phyloP scores from a whole-genome alignment of 768 basidiomycete genomes.

The Collybia sordida region DNA sequence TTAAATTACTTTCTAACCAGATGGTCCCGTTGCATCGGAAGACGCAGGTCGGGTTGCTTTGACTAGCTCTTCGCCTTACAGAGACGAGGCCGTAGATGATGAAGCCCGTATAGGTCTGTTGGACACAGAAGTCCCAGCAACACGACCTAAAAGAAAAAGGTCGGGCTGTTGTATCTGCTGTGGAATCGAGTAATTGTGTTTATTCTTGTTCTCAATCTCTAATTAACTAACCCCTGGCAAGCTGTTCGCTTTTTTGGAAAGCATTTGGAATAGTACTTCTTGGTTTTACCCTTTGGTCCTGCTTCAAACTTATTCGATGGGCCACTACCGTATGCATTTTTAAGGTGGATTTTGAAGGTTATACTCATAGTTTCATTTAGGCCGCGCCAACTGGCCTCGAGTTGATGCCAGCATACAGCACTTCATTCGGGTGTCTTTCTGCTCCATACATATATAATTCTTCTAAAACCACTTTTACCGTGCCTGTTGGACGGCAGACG shows the following conservation, averaged over 20 bases:
- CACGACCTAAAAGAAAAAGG: constrained; percentile 29
- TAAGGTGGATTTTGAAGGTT: neutral
- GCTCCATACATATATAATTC: constrained; percentile 46
- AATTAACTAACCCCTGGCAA: constrained; percentile 16
- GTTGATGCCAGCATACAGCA: constrained; percentile 54
- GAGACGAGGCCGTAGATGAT: constrained; percentile 20
- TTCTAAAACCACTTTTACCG: constrained; percentile 32
- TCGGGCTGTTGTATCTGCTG: constrained; percentile 50
- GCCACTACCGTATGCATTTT: constrained; percentile 38
- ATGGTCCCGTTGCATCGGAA: constrained; percentile 40
- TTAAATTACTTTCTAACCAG: constrained; percentile 24
- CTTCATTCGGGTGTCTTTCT: constrained; percentile 47
- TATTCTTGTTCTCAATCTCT: neutral
- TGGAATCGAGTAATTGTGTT: constrained; percentile 17
- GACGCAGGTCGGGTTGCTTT: constrained; percentile 39
- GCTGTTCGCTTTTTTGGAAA: constrained; percentile 55
- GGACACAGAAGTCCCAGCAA: constrained; percentile 26
- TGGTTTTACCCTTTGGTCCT: constrained; percentile 39
- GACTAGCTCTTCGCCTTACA: constrained; percentile 16
- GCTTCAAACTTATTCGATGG: constrained; percentile 46
- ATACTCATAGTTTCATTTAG: constrained; percentile 23
- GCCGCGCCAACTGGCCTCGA: constrained; percentile 51
- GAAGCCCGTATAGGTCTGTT: constrained; percentile 31
- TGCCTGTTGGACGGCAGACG: constrained; percentile 33
- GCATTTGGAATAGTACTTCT: constrained; percentile 49